Conservation (phyloP, 768 basidiomycete genomes). For the Steccherinum ochraceum region DNA sequence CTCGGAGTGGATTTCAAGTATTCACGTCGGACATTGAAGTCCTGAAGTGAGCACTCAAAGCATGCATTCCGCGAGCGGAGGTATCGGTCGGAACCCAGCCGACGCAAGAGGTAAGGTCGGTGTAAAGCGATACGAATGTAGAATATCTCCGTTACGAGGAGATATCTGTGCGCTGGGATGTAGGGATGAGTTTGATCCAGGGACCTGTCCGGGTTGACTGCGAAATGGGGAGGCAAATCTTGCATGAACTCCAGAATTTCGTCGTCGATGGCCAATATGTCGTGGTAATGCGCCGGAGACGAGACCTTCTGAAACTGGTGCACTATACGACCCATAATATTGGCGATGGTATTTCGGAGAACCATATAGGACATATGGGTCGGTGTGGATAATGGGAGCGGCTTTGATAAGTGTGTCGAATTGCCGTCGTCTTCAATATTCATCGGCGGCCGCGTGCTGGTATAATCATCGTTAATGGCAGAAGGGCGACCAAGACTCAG, state of each 20-base stretch:
- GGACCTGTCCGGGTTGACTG: constrained; percentile 69
- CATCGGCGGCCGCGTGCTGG: constrained; percentile 70
- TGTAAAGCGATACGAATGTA: constrained; percentile 82
- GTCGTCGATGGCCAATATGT: constrained; percentile 77
- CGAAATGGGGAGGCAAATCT: constrained; percentile 72
- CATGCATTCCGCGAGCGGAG: constrained; percentile 77
- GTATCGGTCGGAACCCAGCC: constrained; percentile 75
- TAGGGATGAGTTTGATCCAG: constrained; percentile 61
- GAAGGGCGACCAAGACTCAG: constrained; percentile 87
- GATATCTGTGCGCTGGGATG: constrained; percentile 80
- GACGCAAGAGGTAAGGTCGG: constrained; percentile 82
- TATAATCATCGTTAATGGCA: constrained; percentile 85
- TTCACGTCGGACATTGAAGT: constrained; percentile 71
- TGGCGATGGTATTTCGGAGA: constrained; percentile 73
- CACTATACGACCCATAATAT: constrained; percentile 84
- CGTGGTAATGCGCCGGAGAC: constrained; percentile 72
- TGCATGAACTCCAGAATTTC: constrained; percentile 74
- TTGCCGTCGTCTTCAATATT: constrained; percentile 63
- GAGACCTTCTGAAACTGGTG: constrained; percentile 90
- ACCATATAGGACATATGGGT: constrained; percentile 87
- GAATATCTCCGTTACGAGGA: constrained; percentile 84
- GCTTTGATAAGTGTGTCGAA: constrained; percentile 37
- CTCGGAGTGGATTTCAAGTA: constrained; percentile 57
- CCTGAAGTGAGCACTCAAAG: constrained; percentile 86
- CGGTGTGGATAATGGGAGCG: constrained; percentile 58